Conservation (phyloP, 208 protist genomes). For the Leptomonas pyrrhocoris region DNA sequence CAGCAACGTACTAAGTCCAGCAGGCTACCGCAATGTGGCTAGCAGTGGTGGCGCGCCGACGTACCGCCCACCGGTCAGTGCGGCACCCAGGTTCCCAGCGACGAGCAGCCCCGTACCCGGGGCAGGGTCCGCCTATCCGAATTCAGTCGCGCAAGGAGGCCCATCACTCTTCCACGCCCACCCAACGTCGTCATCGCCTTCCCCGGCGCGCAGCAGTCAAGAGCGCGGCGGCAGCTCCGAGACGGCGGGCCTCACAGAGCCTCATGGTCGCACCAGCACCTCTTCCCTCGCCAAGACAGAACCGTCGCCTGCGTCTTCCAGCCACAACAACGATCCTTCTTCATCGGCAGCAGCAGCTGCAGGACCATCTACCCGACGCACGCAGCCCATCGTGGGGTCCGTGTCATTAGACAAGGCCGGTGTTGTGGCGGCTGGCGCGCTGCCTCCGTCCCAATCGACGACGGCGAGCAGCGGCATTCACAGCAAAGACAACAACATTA, state of each 20-base stretch:
- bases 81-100: neutral
- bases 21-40: neutral
- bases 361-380: neutral
- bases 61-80: neutral
- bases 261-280: slow-evolving; percentile 27
- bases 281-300: slow-evolving; percentile 20
- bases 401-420: neutral
- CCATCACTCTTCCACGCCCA: neutral
- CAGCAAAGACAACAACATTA: neutral
- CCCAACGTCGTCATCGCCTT: slow-evolving; percentile 14
- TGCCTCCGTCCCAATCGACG: too few relatives aligned
- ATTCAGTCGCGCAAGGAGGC: neutral
- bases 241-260: slow-evolving; percentile 32
- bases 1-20: slow-evolving; percentile 5
- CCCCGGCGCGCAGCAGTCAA: slow-evolving; percentile 20
- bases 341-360: neutral
- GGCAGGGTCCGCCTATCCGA: too few relatives aligned
- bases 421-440: neutral
- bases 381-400: neutral
- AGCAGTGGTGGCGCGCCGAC: neutral
- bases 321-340: neutral
- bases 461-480: too few relatives aligned
- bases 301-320: slow-evolving; percentile 6
- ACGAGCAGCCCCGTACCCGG: too few relatives aligned
- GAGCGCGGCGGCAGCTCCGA: slow-evolving; percentile 33